Percentiles rank a stretch among this genome's conserved stretches.
phyloP scores from a whole-genome alignment of 2,329 filamentous ascomycete species.

The Arthrobotrys entomopaga region DNA sequence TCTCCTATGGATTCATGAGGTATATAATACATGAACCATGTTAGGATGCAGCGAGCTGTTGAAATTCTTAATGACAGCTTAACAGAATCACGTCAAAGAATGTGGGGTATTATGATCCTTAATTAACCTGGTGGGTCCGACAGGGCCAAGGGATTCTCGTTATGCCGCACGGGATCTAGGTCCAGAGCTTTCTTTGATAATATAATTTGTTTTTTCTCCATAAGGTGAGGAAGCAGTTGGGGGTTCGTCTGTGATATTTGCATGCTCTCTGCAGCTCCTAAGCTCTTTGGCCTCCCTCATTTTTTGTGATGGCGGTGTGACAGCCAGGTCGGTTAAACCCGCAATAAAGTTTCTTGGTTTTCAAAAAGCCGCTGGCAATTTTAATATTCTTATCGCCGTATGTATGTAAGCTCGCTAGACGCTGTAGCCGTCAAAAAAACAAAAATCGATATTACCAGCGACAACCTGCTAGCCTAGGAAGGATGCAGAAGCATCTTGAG shows the following conservation, averaged over 20 bases:
- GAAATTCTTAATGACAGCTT: slow-evolving; percentile 6
- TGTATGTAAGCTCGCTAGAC: slow-evolving; percentile 43
- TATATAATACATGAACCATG: background rate
- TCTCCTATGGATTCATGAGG: background rate
- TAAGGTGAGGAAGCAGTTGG: slow-evolving; percentile 23
- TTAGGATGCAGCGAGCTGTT: background rate
- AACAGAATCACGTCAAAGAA: slow-evolving; percentile 23
- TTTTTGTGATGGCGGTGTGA: slow-evolving; percentile 15
- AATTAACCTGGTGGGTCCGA: slow-evolving; percentile 34
- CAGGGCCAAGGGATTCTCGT: slow-evolving; percentile 23
- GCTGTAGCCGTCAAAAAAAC: slow-evolving; percentile 49
- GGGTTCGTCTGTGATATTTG: slow-evolving; percentile 29
- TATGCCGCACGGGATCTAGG: slow-evolving; percentile 33
- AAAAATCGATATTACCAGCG: slow-evolving; percentile 14
- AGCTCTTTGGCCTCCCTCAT: background rate
- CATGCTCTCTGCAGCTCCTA: background rate
- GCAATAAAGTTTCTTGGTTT: slow-evolving; percentile 31
- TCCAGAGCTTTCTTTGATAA: slow-evolving; percentile 33
- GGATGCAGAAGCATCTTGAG: slow-evolving; percentile 7
- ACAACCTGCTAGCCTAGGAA: slow-evolving; percentile 14
- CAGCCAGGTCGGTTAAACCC: slow-evolving; percentile 36
- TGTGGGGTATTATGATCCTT: slow-evolving; percentile 31
- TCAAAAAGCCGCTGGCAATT: slow-evolving; percentile 16
- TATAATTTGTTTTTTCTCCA: slow-evolving; percentile 29
- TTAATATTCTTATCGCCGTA: slow-evolving; percentile 27